Conservation (phyloP, 2,329 filamentous ascomycete genomes). For the Sclerotinia subarctica region DNA sequence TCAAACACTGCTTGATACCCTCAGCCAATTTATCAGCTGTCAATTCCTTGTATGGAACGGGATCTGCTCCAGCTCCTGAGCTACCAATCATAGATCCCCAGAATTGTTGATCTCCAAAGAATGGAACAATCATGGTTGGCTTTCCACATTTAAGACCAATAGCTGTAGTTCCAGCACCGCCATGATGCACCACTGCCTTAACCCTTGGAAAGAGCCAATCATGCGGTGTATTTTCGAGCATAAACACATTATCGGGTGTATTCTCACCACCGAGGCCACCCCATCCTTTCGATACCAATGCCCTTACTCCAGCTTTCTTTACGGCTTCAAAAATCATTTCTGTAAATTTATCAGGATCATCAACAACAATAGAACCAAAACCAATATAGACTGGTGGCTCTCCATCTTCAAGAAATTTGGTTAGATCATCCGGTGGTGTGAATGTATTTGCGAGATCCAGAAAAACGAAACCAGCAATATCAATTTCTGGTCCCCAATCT, state of each 20-base stretch:
- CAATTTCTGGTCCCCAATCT: conserved; percentile 67
- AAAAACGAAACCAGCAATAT: conserved; percentile 77
- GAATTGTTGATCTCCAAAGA: conserved; percentile 77
- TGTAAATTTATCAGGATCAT: conserved; percentile 67
- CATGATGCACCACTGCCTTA: conserved; percentile 67
- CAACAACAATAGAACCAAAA: conserved; percentile 73
- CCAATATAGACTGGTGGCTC: conserved; percentile 69
- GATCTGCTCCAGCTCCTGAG: conserved; percentile 61
- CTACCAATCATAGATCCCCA: conserved; percentile 69
- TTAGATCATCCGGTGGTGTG: conserved; percentile 53
- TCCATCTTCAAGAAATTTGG: conserved; percentile 54
- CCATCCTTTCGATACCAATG: conserved; percentile 74
- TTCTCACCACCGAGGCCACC: conserved; percentile 62
- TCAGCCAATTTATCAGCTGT: conserved; percentile 62
- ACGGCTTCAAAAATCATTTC: conserved; percentile 69
- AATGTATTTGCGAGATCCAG: conserved; percentile 64
- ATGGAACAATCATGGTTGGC: conserved; percentile 74
- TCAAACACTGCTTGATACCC: conserved; percentile 67
- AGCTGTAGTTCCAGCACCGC: conserved; percentile 75
- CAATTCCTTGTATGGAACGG: conserved; percentile 66
- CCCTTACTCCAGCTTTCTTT: conserved; percentile 61
- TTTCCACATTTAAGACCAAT: conserved; percentile 68
- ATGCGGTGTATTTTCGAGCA: conserved; percentile 72
- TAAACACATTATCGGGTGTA: conserved; percentile 62
- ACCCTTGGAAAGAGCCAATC: conserved; percentile 74